Evolutionary conservation across 2,329 filamentous ascomycete genomes (phyloP), one percentile per base, ranked within the genome.

Genomic region (Pseudogymnoascus sp.): DNA sequence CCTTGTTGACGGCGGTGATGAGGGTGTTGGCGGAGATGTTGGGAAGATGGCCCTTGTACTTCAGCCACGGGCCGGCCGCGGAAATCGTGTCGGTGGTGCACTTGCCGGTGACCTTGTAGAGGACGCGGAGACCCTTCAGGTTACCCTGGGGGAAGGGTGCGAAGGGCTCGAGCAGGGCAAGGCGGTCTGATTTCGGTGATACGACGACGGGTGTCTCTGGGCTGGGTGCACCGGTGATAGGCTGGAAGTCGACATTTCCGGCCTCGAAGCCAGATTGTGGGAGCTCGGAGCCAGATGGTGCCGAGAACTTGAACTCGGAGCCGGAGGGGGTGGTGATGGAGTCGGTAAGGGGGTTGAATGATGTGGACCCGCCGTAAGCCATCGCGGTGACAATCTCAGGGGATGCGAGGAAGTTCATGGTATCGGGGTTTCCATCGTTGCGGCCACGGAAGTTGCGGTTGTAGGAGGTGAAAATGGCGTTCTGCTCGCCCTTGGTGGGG

Each of bases 51-150:
- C 94, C 94, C 82, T 97, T 97, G 85, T 97, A 99, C 78, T 97
- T 97, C 68, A 99, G 85, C 93, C 93, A 97, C 13, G 93, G 93
- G 5, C 93, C 93, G 0, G 93, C 93, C 35, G 93, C 93, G 37
- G 92, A 97, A 76, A 99, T 99, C 69, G 94, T 97, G 77, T 99
- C 94, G 45, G 94, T 99, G 62, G 94, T 99, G 82, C 94, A 99
- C 79, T 99, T 96, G 67, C 94, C 94, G 66, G 92, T 89, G 66
- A 97, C 89, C 79, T 97, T 97, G 81, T 96, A 93, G 13, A 99
- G 87, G 15, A 99, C 92, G 60, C 87, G 87, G 58, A 99, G 84
- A 29, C 84, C 86, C 42, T 82, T 79, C 31, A 97, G 83, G 61
- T 99, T 92, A 1, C 79, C 77, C 48, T 79, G 67, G 10, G 93